A percentile compares a stretch with the other conserved stretches of the same genome.
These are phyloP conservation scores for Pseudevernia furfuracea DNA, from an alignment of 495 filamentous ascomycete species.

Conservation along the genomic window DNA sequence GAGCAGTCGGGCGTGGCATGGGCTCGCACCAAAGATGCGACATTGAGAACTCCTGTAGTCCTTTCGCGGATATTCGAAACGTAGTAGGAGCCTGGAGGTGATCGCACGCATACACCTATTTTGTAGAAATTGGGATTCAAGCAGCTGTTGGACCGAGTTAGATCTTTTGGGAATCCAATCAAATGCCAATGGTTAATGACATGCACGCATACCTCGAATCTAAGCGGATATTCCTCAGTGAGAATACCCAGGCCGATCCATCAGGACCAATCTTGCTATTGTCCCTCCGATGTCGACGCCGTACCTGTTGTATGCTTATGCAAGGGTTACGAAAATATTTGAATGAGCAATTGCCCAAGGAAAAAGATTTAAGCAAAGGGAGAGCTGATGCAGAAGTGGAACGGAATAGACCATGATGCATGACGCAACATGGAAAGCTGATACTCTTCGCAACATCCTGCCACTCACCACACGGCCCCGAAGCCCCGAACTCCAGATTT, in stretches of 20 bases:
- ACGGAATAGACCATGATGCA: background rate
- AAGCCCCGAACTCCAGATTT: too few relatives aligned
- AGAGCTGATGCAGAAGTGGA: background rate
- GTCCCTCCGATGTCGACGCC: background rate
- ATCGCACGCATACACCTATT: background rate
- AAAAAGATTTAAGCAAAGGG: background rate
- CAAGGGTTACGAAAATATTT: background rate
- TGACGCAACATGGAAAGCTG: background rate
- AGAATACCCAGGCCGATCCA: background rate
- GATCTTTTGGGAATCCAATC: background rate
- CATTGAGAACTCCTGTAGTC: background rate
- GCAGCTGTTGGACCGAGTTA: background rate
- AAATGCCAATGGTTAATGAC: background rate
- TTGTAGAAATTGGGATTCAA: background rate
- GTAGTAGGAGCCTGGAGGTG: background rate
- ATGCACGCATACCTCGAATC: background rate
- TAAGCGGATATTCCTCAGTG: background rate
- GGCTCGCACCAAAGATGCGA: background rate
- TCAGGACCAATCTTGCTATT: too few relatives aligned
- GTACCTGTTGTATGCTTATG: background rate
- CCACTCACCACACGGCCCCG: background rate
- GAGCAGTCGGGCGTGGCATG: background rate
- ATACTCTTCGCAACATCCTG: background rate
- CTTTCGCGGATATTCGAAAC: background rate
- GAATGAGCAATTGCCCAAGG: background rate